These are phyloP conservation scores for Moesziomyces sp. DNA, from an alignment of 1,284 basidiomycete species.

Conservation along the genomic window DNA sequence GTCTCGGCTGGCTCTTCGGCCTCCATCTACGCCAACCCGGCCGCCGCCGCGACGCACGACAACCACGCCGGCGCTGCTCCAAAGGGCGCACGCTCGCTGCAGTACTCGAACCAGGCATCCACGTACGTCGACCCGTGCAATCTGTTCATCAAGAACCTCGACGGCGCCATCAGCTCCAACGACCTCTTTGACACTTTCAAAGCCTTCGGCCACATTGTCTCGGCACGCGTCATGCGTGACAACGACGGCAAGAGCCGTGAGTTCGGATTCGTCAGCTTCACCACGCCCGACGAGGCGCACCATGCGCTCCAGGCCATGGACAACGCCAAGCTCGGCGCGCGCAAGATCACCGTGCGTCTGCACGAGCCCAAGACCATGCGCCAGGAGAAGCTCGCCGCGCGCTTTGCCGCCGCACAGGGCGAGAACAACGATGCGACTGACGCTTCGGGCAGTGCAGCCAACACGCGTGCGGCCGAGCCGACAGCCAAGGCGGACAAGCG, in stretches of 20 bases:
- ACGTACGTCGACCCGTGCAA: slow-evolving; percentile 63
- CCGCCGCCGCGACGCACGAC: slow-evolving; percentile 7
- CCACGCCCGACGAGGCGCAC: slow-evolving; percentile 71
- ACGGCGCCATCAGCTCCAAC: slow-evolving; percentile 45
- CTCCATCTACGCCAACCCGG: slow-evolving; percentile 44
- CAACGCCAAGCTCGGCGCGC: slow-evolving; percentile 68
- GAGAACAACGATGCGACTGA: slow-evolving; percentile 7
- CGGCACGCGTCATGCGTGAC: slow-evolving; percentile 92
- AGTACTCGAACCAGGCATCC: slow-evolving; percentile 53
- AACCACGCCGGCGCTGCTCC: slow-evolving; percentile 8
- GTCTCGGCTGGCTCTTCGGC: slow-evolving; percentile 45
- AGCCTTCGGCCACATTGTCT: slow-evolving; percentile 68
- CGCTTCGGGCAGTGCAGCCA: neutral
- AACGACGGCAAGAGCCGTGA: slow-evolving; percentile 84
- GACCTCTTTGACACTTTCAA: slow-evolving; percentile 56
- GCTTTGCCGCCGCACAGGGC: slow-evolving; percentile 70
- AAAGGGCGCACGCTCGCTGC: slow-evolving; percentile 34
- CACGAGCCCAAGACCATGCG: slow-evolving; percentile 89
- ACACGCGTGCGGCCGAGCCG: slow-evolving; percentile 1
- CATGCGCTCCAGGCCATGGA: slow-evolving; percentile 80
- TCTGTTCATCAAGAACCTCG: slow-evolving; percentile 64
- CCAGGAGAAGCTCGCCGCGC: slow-evolving; percentile 84
- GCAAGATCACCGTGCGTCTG: slow-evolving; percentile 83
- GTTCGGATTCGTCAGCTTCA: slow-evolving; percentile 92
- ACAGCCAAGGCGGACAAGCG: slow-evolving; percentile 34